Evolutionary conservation across 23 red algal genomes (phyloP), one percentile per base, ranked within the genome.

Genomic region (Agarophyton chilense): DNA sequence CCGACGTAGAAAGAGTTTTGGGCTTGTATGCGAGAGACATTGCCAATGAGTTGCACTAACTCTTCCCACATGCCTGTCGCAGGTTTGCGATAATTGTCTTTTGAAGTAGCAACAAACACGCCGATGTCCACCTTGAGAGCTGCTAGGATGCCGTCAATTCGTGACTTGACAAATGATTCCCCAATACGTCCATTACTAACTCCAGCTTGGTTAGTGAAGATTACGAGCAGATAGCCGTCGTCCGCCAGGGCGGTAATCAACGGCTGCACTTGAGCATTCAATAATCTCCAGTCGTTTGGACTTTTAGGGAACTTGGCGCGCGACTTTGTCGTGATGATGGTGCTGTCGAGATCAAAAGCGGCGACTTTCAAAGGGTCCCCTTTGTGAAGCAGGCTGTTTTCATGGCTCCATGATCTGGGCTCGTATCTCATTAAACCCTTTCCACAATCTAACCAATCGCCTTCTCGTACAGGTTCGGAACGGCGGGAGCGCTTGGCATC

Each of bases 171-270:
- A 39, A 87, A 81, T 13, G 47, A 25, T 31, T 84, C 70, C 39
- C 36, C 76, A 24, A 83, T 71, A 28, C 72, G 63, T 21, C 84
- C 78, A 51, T 55, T 82, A 7, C 63, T 54, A 11, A 95, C 63
- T 22, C 92, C 92, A 28, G 81, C 92, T 65, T 95, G 92, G 50
- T 95, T 95, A 34, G 82, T 95, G 63, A 90, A 81, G 18, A 95
- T 62, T 44, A 83, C 84, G 50, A 94, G 41, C 54, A 95, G 25
- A 28, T 57, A 88, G 32, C 84, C 92, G 12, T 84, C 81, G 9
- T 77, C 72, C 0, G 64, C 64, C 52, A 79, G 46, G 1, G 67
- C 64, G 53, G 61, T 13, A 6, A 94, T 47, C 53, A 61, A 53
- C 11, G 77, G 60, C 42, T 71, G 44, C 36, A 94, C 81, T 0